These are phyloP conservation scores for Bathelium albidoporum DNA, from an alignment of 495 filamentous ascomycete genomes.

Conservation along the genomic window DNA sequence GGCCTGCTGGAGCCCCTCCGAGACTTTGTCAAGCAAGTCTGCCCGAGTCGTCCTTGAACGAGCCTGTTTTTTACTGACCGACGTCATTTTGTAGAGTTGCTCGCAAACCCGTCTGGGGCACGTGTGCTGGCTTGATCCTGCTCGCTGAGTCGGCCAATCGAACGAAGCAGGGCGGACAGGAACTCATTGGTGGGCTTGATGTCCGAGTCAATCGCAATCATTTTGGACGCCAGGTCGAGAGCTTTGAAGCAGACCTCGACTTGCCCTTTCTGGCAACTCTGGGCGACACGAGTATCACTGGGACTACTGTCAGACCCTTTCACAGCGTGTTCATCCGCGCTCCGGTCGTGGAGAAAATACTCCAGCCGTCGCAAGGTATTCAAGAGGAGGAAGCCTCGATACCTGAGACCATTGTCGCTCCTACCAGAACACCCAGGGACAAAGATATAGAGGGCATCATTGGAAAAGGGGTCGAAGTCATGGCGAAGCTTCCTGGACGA, in stretches of 20 bases:
- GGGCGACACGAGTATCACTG: slow-evolving; percentile 13
- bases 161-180: slow-evolving; percentile 84
- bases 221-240: slow-evolving; percentile 89
- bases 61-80: no score
- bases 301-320: slow-evolving; percentile 43
- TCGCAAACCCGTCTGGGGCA: slow-evolving; percentile 87
- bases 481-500: slow-evolving; percentile 44
- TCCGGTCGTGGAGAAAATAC: slow-evolving; percentile 78
- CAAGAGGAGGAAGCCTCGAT: slow-evolving; percentile 31
- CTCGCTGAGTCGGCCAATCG: slow-evolving; percentile 80
- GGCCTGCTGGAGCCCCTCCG: slow-evolving; percentile 74
- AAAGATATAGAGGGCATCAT: slow-evolving; percentile 10
- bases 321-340: slow-evolving; percentile 87
- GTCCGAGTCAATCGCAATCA: slow-evolving; percentile 92
- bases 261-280: slow-evolving; percentile 55
- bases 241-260: slow-evolving; percentile 69
- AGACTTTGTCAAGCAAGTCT: slow-evolving; percentile 82
- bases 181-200: slow-evolving; percentile 84
- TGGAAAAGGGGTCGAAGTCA: slow-evolving; percentile 42
- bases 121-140: slow-evolving; percentile 88
- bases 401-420: slow-evolving; percentile 58
- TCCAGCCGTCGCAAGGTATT: slow-evolving; percentile 32
- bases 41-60: no score
- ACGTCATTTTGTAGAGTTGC: no score
- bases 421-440: slow-evolving; percentile 34